Evolutionary conservation across 1,284 basidiomycete species (phyloP), one percentile per base, ranked within the genome.

Genomic region (Meripilus lineatus): DNA sequence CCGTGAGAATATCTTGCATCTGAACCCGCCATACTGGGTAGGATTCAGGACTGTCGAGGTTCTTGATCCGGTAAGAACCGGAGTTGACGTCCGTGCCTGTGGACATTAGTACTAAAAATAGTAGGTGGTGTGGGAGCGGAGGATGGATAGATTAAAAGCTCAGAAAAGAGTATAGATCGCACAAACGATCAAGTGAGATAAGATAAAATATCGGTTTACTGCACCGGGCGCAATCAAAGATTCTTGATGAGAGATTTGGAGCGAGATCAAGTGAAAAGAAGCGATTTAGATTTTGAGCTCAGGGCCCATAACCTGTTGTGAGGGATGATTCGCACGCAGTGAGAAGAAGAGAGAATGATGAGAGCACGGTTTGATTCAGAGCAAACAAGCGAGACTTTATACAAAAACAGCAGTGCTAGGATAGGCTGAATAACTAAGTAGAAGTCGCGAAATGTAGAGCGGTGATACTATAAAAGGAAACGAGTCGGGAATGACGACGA

Each of bases 21-120:
- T 59, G 58, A 33, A 62, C 50, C 24, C 57, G 57, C 62, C 64
- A 67, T 32, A 57, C 45, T 6, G 41, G 24, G 38, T 56, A 66
- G 48, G 65, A 63, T 17, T 61, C 54, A 25, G 47, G 42, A 13
- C 66, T 58, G 8, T 51, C 46, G 1, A 68, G 54, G 7, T 49
- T 51, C 8, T 66, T 57, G 37, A 67, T 64, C 8, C 50, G 50
- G 47, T 60, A 61, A 20, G 25, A 18, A 23, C 32, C 38, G 3
- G 22, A 13, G 26, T 6, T 14, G 15, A 22, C 43, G 5, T n/a
- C 22, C 13, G 26, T 6, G 15, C 13, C 21, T 13, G n/a, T 38
- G 17, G 21, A 22, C 32, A 18, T 32, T 7, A 30, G 6, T 7
- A 26, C 41, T 25, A 33, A 8, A 14, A 4, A 6, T n/a, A n/a